phyloP scores from a whole-genome alignment of 305 asterid genomes.

The Coffea humblotiana region DNA sequence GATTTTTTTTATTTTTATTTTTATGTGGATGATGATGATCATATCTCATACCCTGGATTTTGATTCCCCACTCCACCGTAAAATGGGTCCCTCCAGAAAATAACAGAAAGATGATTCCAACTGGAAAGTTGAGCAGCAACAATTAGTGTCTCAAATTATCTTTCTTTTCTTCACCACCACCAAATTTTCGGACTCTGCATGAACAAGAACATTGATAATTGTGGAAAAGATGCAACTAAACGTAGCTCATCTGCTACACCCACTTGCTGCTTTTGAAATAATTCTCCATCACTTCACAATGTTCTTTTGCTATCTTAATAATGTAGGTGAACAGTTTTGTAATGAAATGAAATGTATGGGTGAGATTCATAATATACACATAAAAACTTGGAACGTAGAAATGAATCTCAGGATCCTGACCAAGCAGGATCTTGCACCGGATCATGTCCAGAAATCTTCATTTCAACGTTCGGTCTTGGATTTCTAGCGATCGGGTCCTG shows the following conservation, averaged over 20 bases:
- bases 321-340: no score
- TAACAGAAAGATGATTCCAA: constrained; percentile 14
- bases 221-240: not conserved
- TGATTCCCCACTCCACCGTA: not conserved
- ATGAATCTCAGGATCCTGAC: no score
- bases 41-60: not conserved
- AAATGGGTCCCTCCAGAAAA: constrained; percentile 17
- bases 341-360: no score
- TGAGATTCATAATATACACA: no score
- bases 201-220: not conserved
- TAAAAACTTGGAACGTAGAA: no score
- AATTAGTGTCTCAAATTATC: not conserved
- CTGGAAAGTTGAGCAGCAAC: not conserved
- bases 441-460: no score
- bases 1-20: not conserved
- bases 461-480: no score
- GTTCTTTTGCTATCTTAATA: not conserved
- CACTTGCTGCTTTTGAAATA: not conserved
- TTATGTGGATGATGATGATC: not conserved
- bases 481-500: no score
- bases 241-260: not conserved
- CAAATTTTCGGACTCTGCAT: not conserved
- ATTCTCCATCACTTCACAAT: not conserved
- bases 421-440: no score
- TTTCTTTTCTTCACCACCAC: not conserved